A percentile compares a stretch with the other conserved stretches of the same genome.
These are phyloP conservation scores for Kokia cookei DNA, from an alignment of 441 rosid genomes.

Conservation along the genomic window DNA sequence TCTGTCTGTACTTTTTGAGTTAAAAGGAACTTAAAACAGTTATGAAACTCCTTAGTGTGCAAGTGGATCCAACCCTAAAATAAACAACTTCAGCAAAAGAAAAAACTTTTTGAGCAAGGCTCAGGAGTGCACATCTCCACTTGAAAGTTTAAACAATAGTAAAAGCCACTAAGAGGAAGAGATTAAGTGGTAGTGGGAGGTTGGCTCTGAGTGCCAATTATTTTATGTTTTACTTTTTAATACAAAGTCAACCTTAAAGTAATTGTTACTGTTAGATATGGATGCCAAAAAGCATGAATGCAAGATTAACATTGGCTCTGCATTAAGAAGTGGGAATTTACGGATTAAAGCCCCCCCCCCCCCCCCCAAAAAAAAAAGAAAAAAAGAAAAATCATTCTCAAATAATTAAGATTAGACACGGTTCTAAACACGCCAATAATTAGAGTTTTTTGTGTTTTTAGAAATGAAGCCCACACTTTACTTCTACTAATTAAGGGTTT, in stretches of 20 bases:
- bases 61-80: no score
- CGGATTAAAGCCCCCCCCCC: not conserved
- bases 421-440: no score
- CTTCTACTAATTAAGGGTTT: no score
- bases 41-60: not conserved
- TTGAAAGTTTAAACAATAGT: not conserved
- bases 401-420: no score
- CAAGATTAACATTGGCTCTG: not conserved
- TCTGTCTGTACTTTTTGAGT: not conserved
- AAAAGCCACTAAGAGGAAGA: not conserved
- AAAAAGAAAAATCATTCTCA: no score
- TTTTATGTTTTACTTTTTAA: not conserved
- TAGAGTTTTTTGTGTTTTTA: not conserved
- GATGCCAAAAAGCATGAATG: not conserved
- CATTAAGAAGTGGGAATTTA: not conserved
- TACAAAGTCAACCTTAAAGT: conserved; percentile 9
- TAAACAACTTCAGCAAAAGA: no score
- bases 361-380: no score
- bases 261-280: not conserved
- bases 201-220: conserved; percentile 16
- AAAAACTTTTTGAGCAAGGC: not conserved
- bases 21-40: not conserved
- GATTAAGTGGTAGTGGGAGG: conserved; percentile 24
- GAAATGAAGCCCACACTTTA: no score
- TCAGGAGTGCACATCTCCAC: not conserved